Conservation (phyloP, 140 eudicot genomes). For the Senecio squalidus region DNA sequence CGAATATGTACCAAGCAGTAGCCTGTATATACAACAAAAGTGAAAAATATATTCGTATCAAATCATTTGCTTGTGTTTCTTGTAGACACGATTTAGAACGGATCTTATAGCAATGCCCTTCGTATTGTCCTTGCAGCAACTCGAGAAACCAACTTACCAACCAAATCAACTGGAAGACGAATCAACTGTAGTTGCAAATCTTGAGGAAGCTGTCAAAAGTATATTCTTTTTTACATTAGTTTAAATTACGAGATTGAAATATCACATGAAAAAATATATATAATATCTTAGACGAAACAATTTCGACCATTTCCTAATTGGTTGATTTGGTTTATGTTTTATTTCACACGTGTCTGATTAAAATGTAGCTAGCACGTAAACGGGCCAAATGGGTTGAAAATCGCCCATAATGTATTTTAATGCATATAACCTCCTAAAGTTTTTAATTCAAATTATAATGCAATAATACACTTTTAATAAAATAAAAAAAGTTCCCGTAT, state of each 20-base stretch:
- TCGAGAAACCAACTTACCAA: conserved; percentile 70
- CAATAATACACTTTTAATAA: too few relatives aligned
- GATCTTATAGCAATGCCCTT: conserved; percentile 31
- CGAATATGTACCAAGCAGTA: not conserved
- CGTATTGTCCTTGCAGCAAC: conserved; percentile 75
- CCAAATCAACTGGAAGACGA: conserved; percentile 67
- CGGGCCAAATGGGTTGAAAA: not conserved
- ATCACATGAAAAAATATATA: not conserved
- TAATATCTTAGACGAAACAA: not conserved
- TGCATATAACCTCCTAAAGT: not conserved
- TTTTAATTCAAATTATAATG: not conserved
- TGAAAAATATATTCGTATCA: not conserved
- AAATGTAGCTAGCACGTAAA: not conserved
- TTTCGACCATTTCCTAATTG: not conserved
- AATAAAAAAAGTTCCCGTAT: too few relatives aligned
- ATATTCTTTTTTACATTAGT: not conserved
- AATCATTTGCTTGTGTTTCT: not conserved
- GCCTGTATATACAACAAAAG: not conserved
- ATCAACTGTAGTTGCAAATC: conserved; percentile 66
- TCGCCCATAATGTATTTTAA: not conserved
- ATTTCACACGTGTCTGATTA: not conserved
- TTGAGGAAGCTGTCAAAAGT: conserved; percentile 73
- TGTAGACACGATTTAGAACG: not conserved
- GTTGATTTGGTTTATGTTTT: not conserved
- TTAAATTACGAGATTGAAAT: not conserved